These are phyloP conservation scores for Moesziomyces antarcticus DNA, from an alignment of 1,284 basidiomycete genomes.

Conservation along the genomic window DNA sequence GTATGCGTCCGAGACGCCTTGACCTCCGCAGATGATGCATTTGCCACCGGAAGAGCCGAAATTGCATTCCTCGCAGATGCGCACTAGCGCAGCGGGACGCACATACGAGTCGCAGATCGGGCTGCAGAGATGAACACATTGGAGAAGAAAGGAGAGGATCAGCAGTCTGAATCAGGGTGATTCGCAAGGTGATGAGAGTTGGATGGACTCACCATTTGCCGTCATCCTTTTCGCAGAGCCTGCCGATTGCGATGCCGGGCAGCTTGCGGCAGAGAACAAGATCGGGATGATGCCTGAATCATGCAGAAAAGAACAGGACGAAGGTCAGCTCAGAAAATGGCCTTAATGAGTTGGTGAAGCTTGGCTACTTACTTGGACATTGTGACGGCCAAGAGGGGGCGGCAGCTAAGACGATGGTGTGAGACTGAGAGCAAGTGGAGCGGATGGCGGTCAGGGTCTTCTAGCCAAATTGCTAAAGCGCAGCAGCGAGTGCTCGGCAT, in stretches of 20 bases:
- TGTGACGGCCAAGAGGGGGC: neutral
- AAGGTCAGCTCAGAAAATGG: too few species aligned
- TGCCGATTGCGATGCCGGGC: slow-evolving; percentile 92
- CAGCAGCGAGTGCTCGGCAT: slow-evolving; percentile 6
- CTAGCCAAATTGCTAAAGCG: neutral
- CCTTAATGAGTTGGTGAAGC: too few species aligned
- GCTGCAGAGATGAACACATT: slow-evolving; percentile 70
- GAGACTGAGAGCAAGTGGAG: neutral
- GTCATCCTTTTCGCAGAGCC: slow-evolving; percentile 98
- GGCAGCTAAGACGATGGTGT: neutral
- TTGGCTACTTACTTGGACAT: slow-evolving; percentile 52
- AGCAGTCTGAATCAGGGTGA: neutral
- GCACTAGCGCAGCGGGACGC: slow-evolving; percentile 93
- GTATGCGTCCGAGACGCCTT: slow-evolving; percentile 66
- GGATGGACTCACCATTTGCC: slow-evolving; percentile 86
- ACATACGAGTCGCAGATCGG: slow-evolving; percentile 99
- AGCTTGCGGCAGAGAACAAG: slow-evolving; percentile 96
- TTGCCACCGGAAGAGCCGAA: slow-evolving; percentile 94
- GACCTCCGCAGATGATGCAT: slow-evolving; percentile 85
- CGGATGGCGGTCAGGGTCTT: neutral
- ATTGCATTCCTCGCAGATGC: slow-evolving; percentile 99
- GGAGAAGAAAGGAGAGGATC: slow-evolving; percentile 1
- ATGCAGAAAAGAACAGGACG: too few species aligned
- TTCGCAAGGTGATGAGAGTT: neutral
- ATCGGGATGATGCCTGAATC: slow-evolving; percentile 73